Conservation (phyloP, 2,329 filamentous ascomycete genomes). For the Monosporascus sp. region DNA sequence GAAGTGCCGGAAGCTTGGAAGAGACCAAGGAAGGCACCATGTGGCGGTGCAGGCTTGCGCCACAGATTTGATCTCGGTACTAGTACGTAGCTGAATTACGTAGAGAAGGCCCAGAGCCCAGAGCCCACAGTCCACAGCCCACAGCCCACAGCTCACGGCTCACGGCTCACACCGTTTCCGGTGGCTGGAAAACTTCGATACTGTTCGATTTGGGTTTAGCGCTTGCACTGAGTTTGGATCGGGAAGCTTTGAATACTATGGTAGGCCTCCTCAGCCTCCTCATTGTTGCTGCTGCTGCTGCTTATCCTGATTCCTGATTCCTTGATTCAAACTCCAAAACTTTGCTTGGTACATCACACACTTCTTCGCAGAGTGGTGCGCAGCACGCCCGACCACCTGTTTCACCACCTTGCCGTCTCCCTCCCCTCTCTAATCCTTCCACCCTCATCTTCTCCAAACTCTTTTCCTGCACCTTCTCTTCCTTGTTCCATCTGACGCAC, state of each 20-base stretch:
- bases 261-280: no score
- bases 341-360: not conserved
- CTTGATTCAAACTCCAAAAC: not conserved
- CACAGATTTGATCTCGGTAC: not conserved
- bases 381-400: not conserved
- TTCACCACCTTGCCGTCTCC: not conserved
- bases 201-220: no score
- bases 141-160: not conserved
- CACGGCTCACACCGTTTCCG: not conserved
- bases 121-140: not conserved
- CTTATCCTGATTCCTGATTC: not conserved
- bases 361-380: not conserved
- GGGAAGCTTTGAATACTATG: no score
- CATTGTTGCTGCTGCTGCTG: not conserved
- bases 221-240: no score
- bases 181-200: not conserved
- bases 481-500: not conserved
- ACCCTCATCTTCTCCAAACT: not conserved
- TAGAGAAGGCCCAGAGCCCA: not conserved
- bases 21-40: no score
- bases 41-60: not conserved
- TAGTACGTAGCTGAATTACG: not conserved
- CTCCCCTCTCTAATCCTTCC: not conserved
- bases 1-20: no score
- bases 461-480: not conserved